A percentile compares a stretch with the other conserved stretches of the same genome.
These are phyloP conservation scores for Capillidium rhysosporum DNA, from an alignment of 371 early-diverging fungal genomes.

Conservation along the genomic window DNA sequence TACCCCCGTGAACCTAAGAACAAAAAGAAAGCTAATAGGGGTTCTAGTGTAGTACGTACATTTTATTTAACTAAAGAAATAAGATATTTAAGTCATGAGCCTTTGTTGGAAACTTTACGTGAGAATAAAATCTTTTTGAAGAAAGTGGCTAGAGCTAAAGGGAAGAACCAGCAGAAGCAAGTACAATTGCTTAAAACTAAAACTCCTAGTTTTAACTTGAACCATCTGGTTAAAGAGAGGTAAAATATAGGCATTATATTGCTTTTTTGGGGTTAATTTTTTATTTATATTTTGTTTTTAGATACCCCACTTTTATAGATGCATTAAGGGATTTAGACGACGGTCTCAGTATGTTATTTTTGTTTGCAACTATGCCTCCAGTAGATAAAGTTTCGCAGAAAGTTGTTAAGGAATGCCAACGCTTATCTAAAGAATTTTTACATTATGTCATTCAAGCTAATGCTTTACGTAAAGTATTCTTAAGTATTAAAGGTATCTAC, in stretches of 20 bases:
- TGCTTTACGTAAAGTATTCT: conserved; percentile 67
- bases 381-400: conserved; percentile 38
- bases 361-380: conserved; percentile 78
- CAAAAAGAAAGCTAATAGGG: conserved; percentile 83
- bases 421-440: conserved; percentile 75
- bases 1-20: conserved; percentile 92
- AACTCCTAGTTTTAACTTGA: conserved; percentile 62
- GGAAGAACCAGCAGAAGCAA: conserved; percentile 50
- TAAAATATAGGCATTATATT: too few relatives aligned
- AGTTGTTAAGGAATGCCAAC: conserved; percentile 51
- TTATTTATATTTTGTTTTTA: conserved; percentile 8
- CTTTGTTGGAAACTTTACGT: conserved; percentile 70
- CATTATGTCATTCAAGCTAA: conserved; percentile 68
- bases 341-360: conserved; percentile 78
- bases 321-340: conserved; percentile 93
- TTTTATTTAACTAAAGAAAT: conserved; percentile 93
- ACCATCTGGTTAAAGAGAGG: conserved; percentile 88
- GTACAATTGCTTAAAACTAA: conserved; percentile 52
- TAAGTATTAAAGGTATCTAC: conserved; percentile 97
- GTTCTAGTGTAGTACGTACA: conserved; percentile 71
- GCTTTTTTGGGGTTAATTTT: too few relatives aligned
- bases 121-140: conserved; percentile 70
- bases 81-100: conserved; percentile 82
- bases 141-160: conserved; percentile 67
- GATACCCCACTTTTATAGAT: conserved; percentile 87